Base-by-base conservation (phyloP, 805 yeast species). In the Kuraishia cidri region DNA sequence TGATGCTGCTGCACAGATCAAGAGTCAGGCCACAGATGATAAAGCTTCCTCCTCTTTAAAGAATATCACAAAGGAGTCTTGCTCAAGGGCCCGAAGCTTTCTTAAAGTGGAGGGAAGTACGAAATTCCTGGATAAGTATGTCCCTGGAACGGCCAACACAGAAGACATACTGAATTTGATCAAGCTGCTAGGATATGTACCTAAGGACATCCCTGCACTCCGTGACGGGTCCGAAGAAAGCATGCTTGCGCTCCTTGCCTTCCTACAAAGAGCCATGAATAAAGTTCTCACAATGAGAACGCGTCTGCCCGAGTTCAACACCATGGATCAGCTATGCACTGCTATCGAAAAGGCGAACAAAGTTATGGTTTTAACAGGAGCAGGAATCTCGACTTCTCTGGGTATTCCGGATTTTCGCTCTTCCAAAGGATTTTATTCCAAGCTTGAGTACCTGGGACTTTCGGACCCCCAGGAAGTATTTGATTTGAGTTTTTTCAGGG, bases 371-470 rank as follows among this genome's bases (percentile, higher is more conserved):
- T 52, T 87, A 15, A 84, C 95, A 0, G 97, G 97, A 11, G 97
- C 97, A 0, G 97, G 97, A 16, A 85, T 87, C 34, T 82, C 94
- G 23, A 86, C 96, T 3, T 75, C 86, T 2, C 58, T 86, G 34
- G 96, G 96, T 6, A 87, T 86, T 34, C 96, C 96, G 0, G 96
- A 86, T 57, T 86, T 87, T 58, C 69, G 97, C 50, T 85, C 95
- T 0, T 75, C 84, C n/a, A 67, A 78, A 41, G 97, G 97, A 31
- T 70, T 87, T 34, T 87, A 87, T 54, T 66, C 84, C 2, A 72
- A 70, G 45, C 67, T 88, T 43, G 66, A 68, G 33, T 69, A 71
- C 45, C 54, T 84, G 35, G 88, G 92, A 0, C 57, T 87, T 22
- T 72, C 69, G 31, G 96, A 87, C 45, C 96, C 97, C 0, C 96